Base-by-base conservation (phyloP, 1,139 yeast species). In the Zygosaccharomyces pseudobailii region DNA sequence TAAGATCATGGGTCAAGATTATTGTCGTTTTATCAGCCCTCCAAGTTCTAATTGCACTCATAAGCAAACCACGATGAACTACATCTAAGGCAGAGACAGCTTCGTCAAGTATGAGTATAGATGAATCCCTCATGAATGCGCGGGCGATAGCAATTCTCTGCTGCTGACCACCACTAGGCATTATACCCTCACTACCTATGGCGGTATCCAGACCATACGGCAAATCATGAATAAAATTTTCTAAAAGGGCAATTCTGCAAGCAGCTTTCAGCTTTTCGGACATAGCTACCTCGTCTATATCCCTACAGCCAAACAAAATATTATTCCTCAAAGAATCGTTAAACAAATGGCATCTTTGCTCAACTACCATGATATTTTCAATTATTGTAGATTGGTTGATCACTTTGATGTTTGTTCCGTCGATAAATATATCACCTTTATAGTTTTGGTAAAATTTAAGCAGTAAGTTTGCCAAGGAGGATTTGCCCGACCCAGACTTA, bases 401-500 rank as follows among this genome's bases (percentile, higher is more conserved):
- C 0, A 63, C 54, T 0, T 66, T 57, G 2, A 84, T 59, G 32
- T 76, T 68, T 36, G 66, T 59, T 0, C 79, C 84, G 60, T 82
- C 90, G 19, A 89, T 65, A 5, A 62, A 62, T 3, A 90, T 76
- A 1, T 58, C 50, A 0, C 92, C 90, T 0, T 63, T 50, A 4
- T 63, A 55, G 0, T 74, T 69, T 0, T 63, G 53, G 55, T 89
- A 88, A 35, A 87, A 73, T 27, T 77, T 77, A 50, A 84, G 63
- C 2, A 92, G 58, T 3, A 92, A 64, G 40, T 76, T 77, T 0
- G 85, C 78, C 8, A 92, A 54, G 0, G 97, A 86, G 0, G 97
- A 88, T 63, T 92, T 92, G 0, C 98, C 98, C 0, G 92, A 82
- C 0, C 98, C 98, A 0, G 97, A 88, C 51, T 75, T 74, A 0